phyloP scores from a whole-genome alignment of 2,329 filamentous ascomycete species.

The Botryosphaeria dothidea region DNA sequence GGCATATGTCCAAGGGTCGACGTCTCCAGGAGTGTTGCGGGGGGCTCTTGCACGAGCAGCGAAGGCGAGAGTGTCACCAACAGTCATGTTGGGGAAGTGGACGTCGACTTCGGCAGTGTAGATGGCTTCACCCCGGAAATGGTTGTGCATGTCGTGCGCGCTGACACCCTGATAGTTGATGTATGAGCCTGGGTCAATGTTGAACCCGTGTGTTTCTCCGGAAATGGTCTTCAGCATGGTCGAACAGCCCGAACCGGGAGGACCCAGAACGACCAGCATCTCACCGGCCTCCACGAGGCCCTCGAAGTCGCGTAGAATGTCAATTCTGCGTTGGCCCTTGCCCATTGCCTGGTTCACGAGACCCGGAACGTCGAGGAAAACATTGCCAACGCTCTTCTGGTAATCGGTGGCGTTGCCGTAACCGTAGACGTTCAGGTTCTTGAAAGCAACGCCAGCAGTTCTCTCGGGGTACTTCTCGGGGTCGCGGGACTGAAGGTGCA shows the following conservation, averaged over 20 bases:
- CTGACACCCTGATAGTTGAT: constrained; percentile 79
- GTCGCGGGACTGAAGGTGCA: constrained; percentile 47
- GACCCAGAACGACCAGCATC: constrained; percentile 72
- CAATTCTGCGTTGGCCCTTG: constrained; percentile 46
- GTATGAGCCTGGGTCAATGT: constrained; percentile 66
- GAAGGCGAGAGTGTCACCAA: constrained; percentile 76
- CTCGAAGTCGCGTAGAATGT: constrained; percentile 68
- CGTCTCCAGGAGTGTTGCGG: constrained; percentile 57
- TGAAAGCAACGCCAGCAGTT: constrained; percentile 50
- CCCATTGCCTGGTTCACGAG: constrained; percentile 38
- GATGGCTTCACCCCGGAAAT: constrained; percentile 78
- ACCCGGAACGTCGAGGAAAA: constrained; percentile 44
- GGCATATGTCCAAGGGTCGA: constrained; percentile 57
- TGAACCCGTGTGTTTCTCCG: constrained; percentile 78
- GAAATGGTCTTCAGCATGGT: constrained; percentile 81
- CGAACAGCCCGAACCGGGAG: constrained; percentile 69
- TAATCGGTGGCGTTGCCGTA: constrained; percentile 52
- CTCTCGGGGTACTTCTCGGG: constrained; percentile 42
- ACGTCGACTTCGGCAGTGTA: constrained; percentile 82
- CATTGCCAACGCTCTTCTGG: constrained; percentile 52
- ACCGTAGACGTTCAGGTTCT: constrained; percentile 50
- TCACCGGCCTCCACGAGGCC: constrained; percentile 68
- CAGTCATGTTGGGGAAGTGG: constrained; percentile 73
- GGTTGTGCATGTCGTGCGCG: constrained; percentile 70
- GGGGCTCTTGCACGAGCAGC: constrained; percentile 70